A percentile compares a stretch with the other conserved stretches of the same genome.
Evolutionary conservation across 208 protist genomes (phyloP).

Genomic region (Crithidia expoeki): DNA sequence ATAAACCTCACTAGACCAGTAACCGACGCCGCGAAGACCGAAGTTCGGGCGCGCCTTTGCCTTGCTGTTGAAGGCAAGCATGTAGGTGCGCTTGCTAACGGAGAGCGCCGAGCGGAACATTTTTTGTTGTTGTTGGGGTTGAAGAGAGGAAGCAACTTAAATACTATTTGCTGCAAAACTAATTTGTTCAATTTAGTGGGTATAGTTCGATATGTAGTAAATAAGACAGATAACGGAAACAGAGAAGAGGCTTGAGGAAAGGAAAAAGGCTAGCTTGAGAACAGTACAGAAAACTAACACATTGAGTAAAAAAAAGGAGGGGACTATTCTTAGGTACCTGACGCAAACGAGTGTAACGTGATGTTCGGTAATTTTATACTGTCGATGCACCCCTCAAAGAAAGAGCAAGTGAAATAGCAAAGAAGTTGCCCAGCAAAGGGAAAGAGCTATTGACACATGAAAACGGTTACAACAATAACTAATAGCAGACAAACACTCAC

Average conservation of each 20-base stretch:
- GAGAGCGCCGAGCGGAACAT: conserved; percentile 77
- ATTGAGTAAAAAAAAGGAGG: not conserved
- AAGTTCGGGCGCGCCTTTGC: conserved; percentile 91
- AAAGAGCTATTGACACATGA: too few species aligned
- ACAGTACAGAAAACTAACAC: not conserved
- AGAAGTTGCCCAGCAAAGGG: too few species aligned
- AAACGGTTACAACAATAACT: too few species aligned
- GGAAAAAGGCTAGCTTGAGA: too few species aligned
- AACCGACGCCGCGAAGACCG: conserved; percentile 82
- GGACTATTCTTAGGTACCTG: not conserved
- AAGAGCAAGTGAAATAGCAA: too few species aligned
- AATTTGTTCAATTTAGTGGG: too few species aligned
- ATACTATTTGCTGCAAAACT: not conserved
- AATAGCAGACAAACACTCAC: too few species aligned
- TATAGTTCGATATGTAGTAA: too few species aligned
- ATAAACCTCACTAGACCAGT: conserved; percentile 83
- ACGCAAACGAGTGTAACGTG: too few species aligned
- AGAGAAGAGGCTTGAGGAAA: not conserved
- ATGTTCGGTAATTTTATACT: too few species aligned
- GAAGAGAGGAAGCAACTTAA: not conserved
- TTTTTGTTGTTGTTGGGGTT: conserved; percentile 9
- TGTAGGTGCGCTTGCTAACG: conserved; percentile 74
- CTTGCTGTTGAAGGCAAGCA: conserved; percentile 87
- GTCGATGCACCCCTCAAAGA: too few species aligned
- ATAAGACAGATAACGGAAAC: too few species aligned